These are phyloP conservation scores for Pseudogymnoascus sp. DNA, from an alignment of 2,329 filamentous ascomycete species.

Conservation along the genomic window DNA sequence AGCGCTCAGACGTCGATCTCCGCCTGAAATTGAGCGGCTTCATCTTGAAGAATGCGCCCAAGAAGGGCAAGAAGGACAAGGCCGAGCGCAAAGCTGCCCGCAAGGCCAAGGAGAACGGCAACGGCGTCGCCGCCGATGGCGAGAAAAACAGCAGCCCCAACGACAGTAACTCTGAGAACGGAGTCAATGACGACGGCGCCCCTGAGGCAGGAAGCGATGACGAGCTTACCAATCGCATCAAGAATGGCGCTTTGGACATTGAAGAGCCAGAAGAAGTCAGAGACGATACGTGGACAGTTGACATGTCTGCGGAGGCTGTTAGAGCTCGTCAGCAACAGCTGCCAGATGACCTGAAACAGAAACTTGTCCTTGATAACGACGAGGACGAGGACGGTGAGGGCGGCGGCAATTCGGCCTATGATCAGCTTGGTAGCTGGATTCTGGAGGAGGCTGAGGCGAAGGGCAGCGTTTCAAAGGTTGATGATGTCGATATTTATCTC, in stretches of 20 bases:
- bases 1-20: slow-evolving; percentile 83
- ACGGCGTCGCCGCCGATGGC: slow-evolving; percentile 25
- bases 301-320: slow-evolving; percentile 92
- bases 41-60: slow-evolving; percentile 90
- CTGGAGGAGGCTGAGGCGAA: slow-evolving; percentile 62
- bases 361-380: slow-evolving; percentile 72
- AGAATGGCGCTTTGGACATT: slow-evolving; percentile 62
- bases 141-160: slow-evolving; percentile 51
- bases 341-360: slow-evolving; percentile 89
- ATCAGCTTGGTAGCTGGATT: slow-evolving; percentile 90
- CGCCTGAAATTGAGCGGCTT: slow-evolving; percentile 95
- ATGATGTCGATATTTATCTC: slow-evolving; percentile 85
- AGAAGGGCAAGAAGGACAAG: slow-evolving; percentile 97
- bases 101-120: slow-evolving; percentile 64
- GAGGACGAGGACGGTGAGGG: slow-evolving; percentile 75
- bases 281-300: slow-evolving; percentile 90
- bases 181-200: slow-evolving; percentile 41
- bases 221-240: slow-evolving; percentile 73
- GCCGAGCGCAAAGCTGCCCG: slow-evolving; percentile 83
- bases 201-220: slow-evolving; percentile 78
- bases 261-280: slow-evolving; percentile 59
- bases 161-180: slow-evolving; percentile 56
- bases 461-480: slow-evolving; percentile 68
- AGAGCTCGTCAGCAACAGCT: slow-evolving; percentile 89
- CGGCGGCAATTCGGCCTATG: slow-evolving; percentile 69